A percentile compares a stretch with the other conserved stretches of the same genome.
Evolutionary conservation across 805 yeast species (phyloP).

Genomic region (Candida morakotiae): DNA sequence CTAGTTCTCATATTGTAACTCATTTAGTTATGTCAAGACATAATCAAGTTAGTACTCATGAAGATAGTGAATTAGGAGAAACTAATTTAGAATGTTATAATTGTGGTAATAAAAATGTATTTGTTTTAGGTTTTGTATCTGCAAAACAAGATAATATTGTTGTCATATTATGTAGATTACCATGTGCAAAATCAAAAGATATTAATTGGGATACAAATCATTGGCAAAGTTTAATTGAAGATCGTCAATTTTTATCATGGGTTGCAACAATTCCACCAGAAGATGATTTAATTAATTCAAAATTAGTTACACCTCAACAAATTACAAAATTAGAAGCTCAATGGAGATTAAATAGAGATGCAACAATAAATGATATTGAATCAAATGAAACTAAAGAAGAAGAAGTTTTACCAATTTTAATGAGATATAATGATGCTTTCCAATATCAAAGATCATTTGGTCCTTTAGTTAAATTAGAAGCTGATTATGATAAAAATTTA

Average conservation of each 20-base stretch:
- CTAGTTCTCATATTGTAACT: constrained; percentile 78
- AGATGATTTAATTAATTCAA: constrained; percentile 54
- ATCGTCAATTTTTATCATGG: constrained; percentile 78
- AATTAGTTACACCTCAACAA: constrained; percentile 57
- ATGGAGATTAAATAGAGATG: constrained; percentile 72
- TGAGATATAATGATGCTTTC: constrained; percentile 77
- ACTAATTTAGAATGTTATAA: constrained; percentile 84
- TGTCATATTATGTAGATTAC: constrained; percentile 81
- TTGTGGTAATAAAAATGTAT: constrained; percentile 80
- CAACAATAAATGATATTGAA: constrained; percentile 58
- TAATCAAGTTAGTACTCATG: constrained; percentile 68
- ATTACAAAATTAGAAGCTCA: constrained; percentile 71
- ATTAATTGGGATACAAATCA: constrained; percentile 81
- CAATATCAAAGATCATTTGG: constrained; percentile 84
- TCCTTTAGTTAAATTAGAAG: constrained; percentile 77
- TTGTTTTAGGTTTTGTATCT: constrained; percentile 78
- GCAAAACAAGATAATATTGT: constrained; percentile 86
- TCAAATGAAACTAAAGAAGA: constrained; percentile 47
- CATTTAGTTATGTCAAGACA: constrained; percentile 83
- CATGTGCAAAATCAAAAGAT: constrained; percentile 77
- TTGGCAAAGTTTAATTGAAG: constrained; percentile 85
- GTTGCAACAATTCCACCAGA: constrained; percentile 68
- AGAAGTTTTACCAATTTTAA: constrained; percentile 65
- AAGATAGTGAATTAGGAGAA: constrained; percentile 82
- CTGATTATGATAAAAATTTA: constrained; percentile 69